Conservation (phyloP, 2,329 filamentous ascomycete genomes). For the Piedraia hortae region DNA sequence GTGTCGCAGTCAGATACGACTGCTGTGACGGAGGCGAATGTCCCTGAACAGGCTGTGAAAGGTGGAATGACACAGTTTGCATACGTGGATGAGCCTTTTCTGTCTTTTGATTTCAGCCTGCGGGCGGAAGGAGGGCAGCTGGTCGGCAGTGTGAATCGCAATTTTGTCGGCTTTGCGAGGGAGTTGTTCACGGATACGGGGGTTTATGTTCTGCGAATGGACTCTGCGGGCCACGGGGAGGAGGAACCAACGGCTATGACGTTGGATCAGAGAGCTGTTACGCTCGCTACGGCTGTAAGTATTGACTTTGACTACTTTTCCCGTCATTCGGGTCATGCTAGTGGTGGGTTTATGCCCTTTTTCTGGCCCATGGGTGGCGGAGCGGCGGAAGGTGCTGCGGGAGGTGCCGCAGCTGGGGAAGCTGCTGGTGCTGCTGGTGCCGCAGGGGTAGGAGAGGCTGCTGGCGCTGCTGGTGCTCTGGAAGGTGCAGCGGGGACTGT, state of each 20-base stretch:
- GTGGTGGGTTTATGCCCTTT: constrained; percentile 24
- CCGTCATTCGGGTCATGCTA: constrained; percentile 23
- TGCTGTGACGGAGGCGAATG: constrained; percentile 22
- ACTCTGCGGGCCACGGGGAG: constrained; percentile 20
- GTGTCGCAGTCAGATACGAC: constrained; percentile 16
- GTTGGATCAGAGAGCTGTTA: constrained; percentile 35
- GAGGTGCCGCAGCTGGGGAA: constrained; percentile 12
- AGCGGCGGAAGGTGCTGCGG: constrained; percentile 15
- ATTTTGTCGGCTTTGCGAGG: constrained; percentile 33
- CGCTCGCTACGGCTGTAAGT: constrained; percentile 36
- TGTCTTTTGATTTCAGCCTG: constrained; percentile 38
- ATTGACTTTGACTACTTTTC: constrained; percentile 44
- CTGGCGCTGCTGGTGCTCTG: constrained; percentile 5
- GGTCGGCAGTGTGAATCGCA: constrained; percentile 34
- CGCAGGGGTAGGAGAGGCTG: constrained; percentile 6
- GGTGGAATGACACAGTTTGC: constrained; percentile 32
- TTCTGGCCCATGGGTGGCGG: constrained; percentile 19
- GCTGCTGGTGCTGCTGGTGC: constrained; percentile 11
- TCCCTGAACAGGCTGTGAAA: constrained; percentile 12
- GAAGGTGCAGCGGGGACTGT: constrained; percentile 17
- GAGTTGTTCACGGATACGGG: constrained; percentile 40
- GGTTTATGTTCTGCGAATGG: constrained; percentile 36
- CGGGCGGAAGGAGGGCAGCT: constrained; percentile 21
- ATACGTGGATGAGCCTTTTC: constrained; percentile 31
- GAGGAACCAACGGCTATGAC: constrained; percentile 25